Evolutionary conservation across 140 eudicot species (phyloP), one percentile per base, ranked within the genome.

Genomic region (Senecio squalidus): DNA sequence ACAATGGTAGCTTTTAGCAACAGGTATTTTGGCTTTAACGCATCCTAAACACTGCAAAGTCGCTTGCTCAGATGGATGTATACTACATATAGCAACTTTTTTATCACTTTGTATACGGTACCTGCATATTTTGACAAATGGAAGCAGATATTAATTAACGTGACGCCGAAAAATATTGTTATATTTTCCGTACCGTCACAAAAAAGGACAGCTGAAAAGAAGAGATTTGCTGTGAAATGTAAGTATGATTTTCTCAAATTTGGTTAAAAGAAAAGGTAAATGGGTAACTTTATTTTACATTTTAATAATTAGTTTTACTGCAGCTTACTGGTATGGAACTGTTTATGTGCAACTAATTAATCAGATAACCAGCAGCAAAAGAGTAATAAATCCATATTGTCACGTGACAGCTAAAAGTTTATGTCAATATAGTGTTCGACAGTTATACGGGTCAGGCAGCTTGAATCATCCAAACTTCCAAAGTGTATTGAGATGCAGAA

Each of bases 11-110:
- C 96, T 88, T 84, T 88, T 88, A 6, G 90, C 71, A 55, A 76
- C 76, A 9, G 96, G 85, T 56, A 88, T 70, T 70, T 84, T 88
- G 65, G 87, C 90, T 80, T 88, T 88, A 14, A 84, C 77, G 36
- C 96, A 88, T 6, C 90, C 96, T 70, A 88, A 58, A 71, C 96
- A 88, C 53, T 88, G 96, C 46, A 84, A 20, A 27, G 96, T 88
- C 58, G 96, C 96, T 76, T 78, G 87, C 50, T 84, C 96, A 8
- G 94, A 78, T 71, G 90, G 96, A 78, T 88, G 96, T 26, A 88
- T 71, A 59, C 94, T 80, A 58, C 94, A 88, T 16, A 84, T 76
- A 5, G 89, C 78, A 78, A 83, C 96, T 59, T 83, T 80, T 41
- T 59, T 78, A 66, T 88, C 94, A 67, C 94, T 88, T 74, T 88